Evolutionary conservation across 495 filamentous ascomycete species (phyloP), one percentile per base, ranked within the genome.

Genomic region (Halenospora varia): DNA sequence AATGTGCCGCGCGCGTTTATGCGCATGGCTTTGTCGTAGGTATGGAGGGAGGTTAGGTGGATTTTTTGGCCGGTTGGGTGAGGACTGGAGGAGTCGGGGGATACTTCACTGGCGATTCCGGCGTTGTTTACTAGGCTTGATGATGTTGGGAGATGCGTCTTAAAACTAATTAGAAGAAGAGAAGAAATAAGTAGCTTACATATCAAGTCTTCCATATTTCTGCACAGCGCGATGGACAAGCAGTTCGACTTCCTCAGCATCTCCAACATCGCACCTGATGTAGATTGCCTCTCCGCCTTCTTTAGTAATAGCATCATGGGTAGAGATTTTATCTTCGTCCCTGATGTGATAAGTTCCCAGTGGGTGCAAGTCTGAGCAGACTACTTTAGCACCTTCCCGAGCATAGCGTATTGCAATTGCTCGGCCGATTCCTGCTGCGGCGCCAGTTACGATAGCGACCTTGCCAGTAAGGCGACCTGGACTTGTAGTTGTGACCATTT

Each of bases 171-270:
- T 35, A 10, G 11, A 18, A 10, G 19, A n/a, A n/a, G n/a, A 20
- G 13, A 20, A 9, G n/a, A 45, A n/a, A 20, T n/a, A 45, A 17
- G 19, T 9, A 23, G 24, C n/a, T n/a, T 25, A 54, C 51, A 62
- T 70, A 74, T 78, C 79, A 66, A 75, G 59, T 60, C 41, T 25
- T 23, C 35, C 18, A 26, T 50, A 60, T 13, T 63, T 61, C 53
- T 25, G 55, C 56, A 2, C 39, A n/a, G 59, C 71, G 51, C 73
- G 73, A 68, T 77, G 76, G 62, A 75, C 70, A 69, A 80, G 75
- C 75, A 81, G 75, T 81, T 78, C 76, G 80, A 80, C 74, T 73
- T 77, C 72, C 72, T 75, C 77, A 73, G 77, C 78, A 46, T 71
- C 60, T 1, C 66, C 70, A 1, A 82, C 81, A 55, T 83, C 75